Evolutionary conservation across 805 yeast species (phyloP).

Genomic region (Pichia kluyveri): DNA sequence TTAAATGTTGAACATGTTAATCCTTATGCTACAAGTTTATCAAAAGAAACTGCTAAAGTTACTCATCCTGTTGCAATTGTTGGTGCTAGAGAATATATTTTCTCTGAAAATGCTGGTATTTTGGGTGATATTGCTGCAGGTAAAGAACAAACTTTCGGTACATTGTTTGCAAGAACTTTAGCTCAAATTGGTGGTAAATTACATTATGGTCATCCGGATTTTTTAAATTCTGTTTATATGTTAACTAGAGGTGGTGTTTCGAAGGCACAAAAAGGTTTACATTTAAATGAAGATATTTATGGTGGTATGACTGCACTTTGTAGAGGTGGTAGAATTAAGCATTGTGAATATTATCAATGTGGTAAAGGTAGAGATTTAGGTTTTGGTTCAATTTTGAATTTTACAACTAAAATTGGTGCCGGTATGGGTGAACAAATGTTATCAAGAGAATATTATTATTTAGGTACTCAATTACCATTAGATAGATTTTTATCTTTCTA

Average conservation of each 20-base stretch:
- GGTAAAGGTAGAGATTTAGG: conserved; percentile 89
- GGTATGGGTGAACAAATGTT: conserved; percentile 91
- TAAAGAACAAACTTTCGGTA: conserved; percentile 84
- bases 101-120: conserved; percentile 79
- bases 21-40: conserved; percentile 72
- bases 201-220: conserved; percentile 88
- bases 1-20: conserved; percentile 65
- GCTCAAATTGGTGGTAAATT: conserved; percentile 80
- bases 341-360: conserved; percentile 82
- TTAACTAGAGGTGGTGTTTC: conserved; percentile 84
- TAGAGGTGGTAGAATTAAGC: conserved; percentile 84
- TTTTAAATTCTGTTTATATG: conserved; percentile 66
- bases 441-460: conserved; percentile 73
- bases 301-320: conserved; percentile 80
- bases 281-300: conserved; percentile 79
- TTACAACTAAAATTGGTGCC: conserved; percentile 84
- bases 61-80: conserved; percentile 72
- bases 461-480: conserved; percentile 72
- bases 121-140: conserved; percentile 88
- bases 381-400: conserved; percentile 76
- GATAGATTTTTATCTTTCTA: conserved; percentile 77
- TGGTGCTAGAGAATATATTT: conserved; percentile 82
- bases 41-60: conserved; percentile 39
- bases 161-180: conserved; percentile 72
- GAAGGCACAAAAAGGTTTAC: conserved; percentile 79